These are phyloP conservation scores for Cutaneotrichosporon dermatis DNA, from an alignment of 1,284 basidiomycete species.

Conservation along the genomic window DNA sequence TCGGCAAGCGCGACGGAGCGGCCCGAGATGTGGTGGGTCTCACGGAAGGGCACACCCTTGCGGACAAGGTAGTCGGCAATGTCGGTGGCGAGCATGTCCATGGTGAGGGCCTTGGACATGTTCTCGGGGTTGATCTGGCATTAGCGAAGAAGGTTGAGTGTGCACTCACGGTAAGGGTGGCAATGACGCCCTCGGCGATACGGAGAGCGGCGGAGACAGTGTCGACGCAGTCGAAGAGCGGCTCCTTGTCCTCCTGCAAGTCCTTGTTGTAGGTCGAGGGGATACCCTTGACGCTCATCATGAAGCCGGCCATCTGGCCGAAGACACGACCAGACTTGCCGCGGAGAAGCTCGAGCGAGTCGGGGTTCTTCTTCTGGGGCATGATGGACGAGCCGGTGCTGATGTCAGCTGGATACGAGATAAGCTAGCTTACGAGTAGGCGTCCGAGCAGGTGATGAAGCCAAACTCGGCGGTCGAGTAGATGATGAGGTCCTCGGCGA, in stretches of 20 bases:
- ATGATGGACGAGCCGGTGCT: slow-evolving; percentile 96
- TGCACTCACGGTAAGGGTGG: slow-evolving; percentile 68
- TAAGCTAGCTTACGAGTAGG: slow-evolving; percentile 60
- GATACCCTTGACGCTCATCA: slow-evolving; percentile 95
- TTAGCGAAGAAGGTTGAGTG: slow-evolving; percentile 4
- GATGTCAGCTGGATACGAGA: neutral
- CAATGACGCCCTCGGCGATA: slow-evolving; percentile 91
- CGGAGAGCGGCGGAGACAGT: slow-evolving; percentile 83
- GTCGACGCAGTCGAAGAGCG: slow-evolving; percentile 89
- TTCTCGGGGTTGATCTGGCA: slow-evolving; percentile 75
- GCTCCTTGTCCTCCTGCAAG: slow-evolving; percentile 97
- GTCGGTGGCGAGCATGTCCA: slow-evolving; percentile 96
- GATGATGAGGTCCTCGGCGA: slow-evolving; percentile 94
- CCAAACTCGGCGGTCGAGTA: slow-evolving; percentile 97
- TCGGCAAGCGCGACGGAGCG: slow-evolving; percentile 93
- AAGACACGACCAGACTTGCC: slow-evolving; percentile 94
- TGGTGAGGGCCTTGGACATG: slow-evolving; percentile 85
- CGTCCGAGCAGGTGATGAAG: slow-evolving; percentile 88
- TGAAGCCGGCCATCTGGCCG: slow-evolving; percentile 95
- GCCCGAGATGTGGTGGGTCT: slow-evolving; percentile 97
- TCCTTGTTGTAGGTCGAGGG: slow-evolving; percentile 99
- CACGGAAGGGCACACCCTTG: slow-evolving; percentile 96
- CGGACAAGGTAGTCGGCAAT: slow-evolving; percentile 96
- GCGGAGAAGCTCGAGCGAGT: slow-evolving; percentile 88
- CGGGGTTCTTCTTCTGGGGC: slow-evolving; percentile 99